These are phyloP conservation scores for Penicillium maclennaniae DNA, from an alignment of 495 filamentous ascomycete species.

Conservation along the genomic window DNA sequence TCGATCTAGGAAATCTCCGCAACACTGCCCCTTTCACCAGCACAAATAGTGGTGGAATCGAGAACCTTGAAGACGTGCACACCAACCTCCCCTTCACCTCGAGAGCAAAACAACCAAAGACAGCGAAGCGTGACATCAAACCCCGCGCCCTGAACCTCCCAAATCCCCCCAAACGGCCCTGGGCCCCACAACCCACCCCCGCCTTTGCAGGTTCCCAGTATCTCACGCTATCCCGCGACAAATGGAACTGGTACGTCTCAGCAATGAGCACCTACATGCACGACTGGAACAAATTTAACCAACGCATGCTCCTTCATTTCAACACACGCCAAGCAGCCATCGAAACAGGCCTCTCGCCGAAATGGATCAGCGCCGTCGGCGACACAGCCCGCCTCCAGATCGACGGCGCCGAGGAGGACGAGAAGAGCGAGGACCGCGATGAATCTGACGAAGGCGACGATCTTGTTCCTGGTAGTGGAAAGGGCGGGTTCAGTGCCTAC, in stretches of 20 bases:
- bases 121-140: constrained; percentile 25
- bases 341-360: constrained; percentile 43
- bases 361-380: constrained; percentile 56
- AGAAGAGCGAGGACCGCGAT: constrained; percentile 9
- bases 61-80: constrained; percentile 62
- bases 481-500: constrained; percentile 56
- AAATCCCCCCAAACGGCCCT: constrained; percentile 54
- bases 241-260: constrained; percentile 57
- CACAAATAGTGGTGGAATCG: constrained; percentile 51
- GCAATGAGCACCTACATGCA: constrained; percentile 64
- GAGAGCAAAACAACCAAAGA: constrained; percentile 37
- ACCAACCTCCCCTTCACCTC: constrained; percentile 72
- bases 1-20: constrained; percentile 60
- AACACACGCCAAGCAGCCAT: constrained; percentile 54
- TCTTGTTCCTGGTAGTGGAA: constrained; percentile 26
- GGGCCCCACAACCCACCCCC: constrained; percentile 27
- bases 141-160: constrained; percentile 54
- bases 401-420: constrained; percentile 13
- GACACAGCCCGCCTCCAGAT: constrained; percentile 40
- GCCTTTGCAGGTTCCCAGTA: constrained; percentile 21
- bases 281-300: constrained; percentile 65
- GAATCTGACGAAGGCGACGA: constrained; percentile 24
- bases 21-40: constrained; percentile 63
- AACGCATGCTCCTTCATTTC: constrained; percentile 64
- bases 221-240: constrained; percentile 32